phyloP scores from a whole-genome alignment of 805 yeast species.

The Ogataea siamensis region DNA sequence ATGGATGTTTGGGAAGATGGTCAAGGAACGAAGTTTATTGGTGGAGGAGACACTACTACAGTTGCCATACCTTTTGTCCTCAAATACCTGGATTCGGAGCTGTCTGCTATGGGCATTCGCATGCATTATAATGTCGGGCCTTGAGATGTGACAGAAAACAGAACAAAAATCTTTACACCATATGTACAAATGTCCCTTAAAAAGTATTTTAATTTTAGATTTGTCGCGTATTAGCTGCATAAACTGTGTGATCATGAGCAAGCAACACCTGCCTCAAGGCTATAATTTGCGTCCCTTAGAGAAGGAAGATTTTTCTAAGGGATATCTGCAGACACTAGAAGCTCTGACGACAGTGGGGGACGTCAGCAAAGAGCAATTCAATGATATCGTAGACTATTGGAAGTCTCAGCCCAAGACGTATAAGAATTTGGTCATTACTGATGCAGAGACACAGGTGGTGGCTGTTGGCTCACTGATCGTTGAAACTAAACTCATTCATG shows the following conservation, averaged over 20 bases:
- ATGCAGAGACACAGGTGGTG: slow-evolving; percentile 52
- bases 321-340: slow-evolving; percentile 58
- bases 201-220: not conserved
- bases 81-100: slow-evolving; percentile 90
- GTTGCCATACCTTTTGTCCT: slow-evolving; percentile 96
- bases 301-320: slow-evolving; percentile 55
- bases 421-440: slow-evolving; percentile 66
- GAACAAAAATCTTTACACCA: slow-evolving; percentile 2
- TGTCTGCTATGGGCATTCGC: slow-evolving; percentile 96
- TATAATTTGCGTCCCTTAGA: slow-evolving; percentile 62
- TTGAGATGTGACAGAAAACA: slow-evolving; percentile 22
- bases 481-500: slow-evolving; percentile 82
- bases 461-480: slow-evolving; percentile 82
- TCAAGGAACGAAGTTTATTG: slow-evolving; percentile 84
- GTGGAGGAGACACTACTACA: slow-evolving; percentile 91
- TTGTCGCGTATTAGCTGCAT: slow-evolving; percentile 4
- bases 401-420: slow-evolving; percentile 48
- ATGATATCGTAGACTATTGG: slow-evolving; percentile 59
- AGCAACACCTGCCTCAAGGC: slow-evolving; percentile 51
- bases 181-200: not conserved
- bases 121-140: slow-evolving; percentile 87
- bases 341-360: slow-evolving; percentile 84
- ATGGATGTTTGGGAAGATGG: slow-evolving; percentile 96
- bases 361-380: slow-evolving; percentile 51
- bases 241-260: not conserved